A percentile compares a stretch with the other conserved stretches of the same genome.
Evolutionary conservation across 2,329 filamentous ascomycete genomes (phyloP).

Genomic region (Cordyceps cateniannulata): DNA sequence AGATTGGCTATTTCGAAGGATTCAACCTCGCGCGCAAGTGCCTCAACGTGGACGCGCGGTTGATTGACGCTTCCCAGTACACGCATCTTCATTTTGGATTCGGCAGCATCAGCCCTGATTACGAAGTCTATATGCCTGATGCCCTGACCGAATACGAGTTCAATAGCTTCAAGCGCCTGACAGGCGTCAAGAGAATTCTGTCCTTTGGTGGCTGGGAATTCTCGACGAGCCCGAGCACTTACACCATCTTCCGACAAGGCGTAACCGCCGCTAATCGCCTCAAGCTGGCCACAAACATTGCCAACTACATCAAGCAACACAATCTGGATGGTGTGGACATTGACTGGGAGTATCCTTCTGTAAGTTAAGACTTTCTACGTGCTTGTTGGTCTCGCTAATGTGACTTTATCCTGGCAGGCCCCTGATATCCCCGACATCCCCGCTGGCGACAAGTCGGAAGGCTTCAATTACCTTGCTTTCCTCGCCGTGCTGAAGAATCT

Average conservation of each 20-base stretch:
- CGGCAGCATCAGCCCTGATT: conserved; percentile 16
- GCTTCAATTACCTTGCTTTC: conserved; percentile 11
- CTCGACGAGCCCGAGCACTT: conserved; percentile 30
- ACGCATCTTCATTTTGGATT: conserved; percentile 23
- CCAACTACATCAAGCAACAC: conserved; percentile 10
- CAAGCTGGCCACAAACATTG: conserved; percentile 24
- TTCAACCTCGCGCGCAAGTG: conserved; percentile 15
- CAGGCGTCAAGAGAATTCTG: conserved; percentile 28
- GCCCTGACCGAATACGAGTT: conserved; percentile 21
- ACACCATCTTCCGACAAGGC: conserved; percentile 30
- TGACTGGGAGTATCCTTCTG: conserved; percentile 12
- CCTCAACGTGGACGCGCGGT: conserved; percentile 19
- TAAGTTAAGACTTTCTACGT: neutral
- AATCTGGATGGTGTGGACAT: conserved; percentile 11
- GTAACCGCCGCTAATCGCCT: conserved; percentile 24
- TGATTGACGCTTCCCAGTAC: conserved; percentile 15
- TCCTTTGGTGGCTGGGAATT: conserved; percentile 41
- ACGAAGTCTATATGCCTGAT: conserved; percentile 18
- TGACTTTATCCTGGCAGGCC: neutral
- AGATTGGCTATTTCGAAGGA: conserved; percentile 20
- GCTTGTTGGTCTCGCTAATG: neutral
- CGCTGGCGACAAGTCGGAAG: conserved; percentile 10
- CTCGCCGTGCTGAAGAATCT: conserved; percentile 5
- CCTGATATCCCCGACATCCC: conserved; percentile 16
- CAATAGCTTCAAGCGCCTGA: conserved; percentile 20